Evolutionary conservation across 257 asterid genomes (phyloP).

Genomic region (Plectranthus barbatus): DNA sequence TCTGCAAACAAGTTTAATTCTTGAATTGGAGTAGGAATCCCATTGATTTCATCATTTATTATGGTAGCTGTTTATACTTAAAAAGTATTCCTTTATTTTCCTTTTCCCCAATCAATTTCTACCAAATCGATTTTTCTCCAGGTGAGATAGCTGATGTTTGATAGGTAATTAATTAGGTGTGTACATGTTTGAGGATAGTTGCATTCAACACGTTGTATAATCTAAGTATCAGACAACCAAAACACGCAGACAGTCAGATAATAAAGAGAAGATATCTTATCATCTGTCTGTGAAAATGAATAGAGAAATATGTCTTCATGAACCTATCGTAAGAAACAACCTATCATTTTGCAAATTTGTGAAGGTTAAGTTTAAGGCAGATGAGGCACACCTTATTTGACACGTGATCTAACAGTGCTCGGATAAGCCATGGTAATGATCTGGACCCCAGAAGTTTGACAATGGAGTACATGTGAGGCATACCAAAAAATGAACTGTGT

Average conservation of each 20-base stretch:
- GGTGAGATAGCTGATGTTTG: no score
- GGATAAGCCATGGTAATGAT: slow-evolving; percentile 96
- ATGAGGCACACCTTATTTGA: slow-evolving; percentile 70
- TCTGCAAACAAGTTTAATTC: slow-evolving; percentile 44
- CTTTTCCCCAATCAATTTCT: no score
- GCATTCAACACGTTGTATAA: neutral
- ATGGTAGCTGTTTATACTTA: no score
- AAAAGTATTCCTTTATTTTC: no score
- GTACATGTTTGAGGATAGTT: no score
- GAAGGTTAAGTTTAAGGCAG: slow-evolving; percentile 4
- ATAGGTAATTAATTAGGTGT: no score
- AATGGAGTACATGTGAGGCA: slow-evolving; percentile 87
- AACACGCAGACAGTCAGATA: neutral
- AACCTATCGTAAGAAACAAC: neutral
- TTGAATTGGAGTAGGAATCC: slow-evolving; percentile 5
- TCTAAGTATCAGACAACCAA: neutral
- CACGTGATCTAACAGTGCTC: slow-evolving; percentile 84
- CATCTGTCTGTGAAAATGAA: neutral
- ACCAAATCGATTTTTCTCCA: no score
- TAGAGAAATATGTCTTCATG: neutral
- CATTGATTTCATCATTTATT: no score
- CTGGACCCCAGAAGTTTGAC: slow-evolving; percentile 87
- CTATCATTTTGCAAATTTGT: neutral
- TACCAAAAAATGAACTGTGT: slow-evolving; percentile 88
- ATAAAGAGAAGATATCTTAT: neutral